Evolutionary conservation across 192 early-diverging fungal genomes (phyloP).

Genomic region (Rhizophagus prolifer): DNA sequence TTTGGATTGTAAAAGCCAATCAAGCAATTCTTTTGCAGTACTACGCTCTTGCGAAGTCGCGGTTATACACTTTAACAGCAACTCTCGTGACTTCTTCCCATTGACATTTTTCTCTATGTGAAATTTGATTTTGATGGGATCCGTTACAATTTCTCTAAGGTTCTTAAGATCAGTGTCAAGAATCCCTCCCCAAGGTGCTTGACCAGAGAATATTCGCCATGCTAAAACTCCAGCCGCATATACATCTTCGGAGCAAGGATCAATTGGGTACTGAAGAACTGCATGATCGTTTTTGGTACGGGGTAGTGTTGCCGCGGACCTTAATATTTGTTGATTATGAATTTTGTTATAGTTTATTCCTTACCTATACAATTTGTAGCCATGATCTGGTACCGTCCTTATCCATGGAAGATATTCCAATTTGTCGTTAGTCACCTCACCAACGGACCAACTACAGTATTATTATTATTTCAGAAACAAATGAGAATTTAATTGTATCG

Average conservation of each 20-base stretch:
- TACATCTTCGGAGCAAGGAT: conserved; percentile 56
- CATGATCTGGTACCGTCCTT: conserved; percentile 55
- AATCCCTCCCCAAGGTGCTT: conserved; percentile 59
- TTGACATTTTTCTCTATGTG: conserved; percentile 47
- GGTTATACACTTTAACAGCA: conserved; percentile 48
- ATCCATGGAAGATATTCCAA: conserved; percentile 49
- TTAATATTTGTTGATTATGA: conserved; percentile 23
- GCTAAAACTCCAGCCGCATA: conserved; percentile 59
- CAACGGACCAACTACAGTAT: conserved; percentile 41
- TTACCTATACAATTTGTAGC: conserved; percentile 56
- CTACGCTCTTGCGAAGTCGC: conserved; percentile 44
- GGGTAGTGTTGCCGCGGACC: conserved; percentile 57
- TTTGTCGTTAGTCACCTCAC: conserved; percentile 39
- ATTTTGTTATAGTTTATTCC: no score
- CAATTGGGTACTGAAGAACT: conserved; percentile 41
- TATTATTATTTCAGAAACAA: background rate
- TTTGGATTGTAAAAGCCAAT: background rate
- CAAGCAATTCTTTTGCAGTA: conserved; percentile 44
- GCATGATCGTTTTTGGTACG: conserved; percentile 49
- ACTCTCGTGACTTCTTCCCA: conserved; percentile 43
- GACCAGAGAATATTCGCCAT: conserved; percentile 61
- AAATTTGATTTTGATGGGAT: conserved; percentile 48
- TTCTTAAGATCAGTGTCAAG: conserved; percentile 58
- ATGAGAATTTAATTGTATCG: background rate
- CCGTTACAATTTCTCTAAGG: conserved; percentile 49